Base-by-base conservation (phyloP, 768 basidiomycete species). In the Russula sp. region DNA sequence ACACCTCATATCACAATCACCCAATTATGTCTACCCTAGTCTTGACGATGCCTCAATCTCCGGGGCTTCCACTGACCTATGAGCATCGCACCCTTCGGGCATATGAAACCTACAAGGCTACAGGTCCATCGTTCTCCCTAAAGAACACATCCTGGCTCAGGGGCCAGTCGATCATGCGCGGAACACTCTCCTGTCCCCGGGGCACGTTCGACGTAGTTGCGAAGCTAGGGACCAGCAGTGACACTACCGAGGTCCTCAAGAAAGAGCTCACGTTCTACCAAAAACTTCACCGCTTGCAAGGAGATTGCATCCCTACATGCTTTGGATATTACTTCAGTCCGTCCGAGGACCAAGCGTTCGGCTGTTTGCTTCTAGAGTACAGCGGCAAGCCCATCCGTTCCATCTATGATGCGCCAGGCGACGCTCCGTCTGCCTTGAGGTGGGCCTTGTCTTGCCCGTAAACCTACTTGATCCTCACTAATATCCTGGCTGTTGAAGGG, bases 61-160 rank as follows among this genome's bases (percentile, higher is more conserved):
- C 50, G 9, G 62, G 14, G 7, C 35, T 37, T 27, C 62, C 62
- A 8, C 48, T 22, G 8, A 57, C 10, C 40, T 62, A 56, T 31
- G 61, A 62, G 35, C 62, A 63, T 22, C 62, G 56, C 42, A 63
- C 62, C 18, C 62, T 63, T 37, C 50, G 62, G 3, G 56, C 55
- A 6, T 22, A 51, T 11, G 62, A 63, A 16, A 22, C 55, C 2
- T n/a, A 47, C 55, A 63, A 53, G 6, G 50, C 50, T 6, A 8
- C 34, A 31, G 62, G 62, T 11, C 55, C 56, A 6, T 44, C 62
- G 3, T 52, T 57, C 18, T 49, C 49, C n/a, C 55, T 63, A 50
- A 45, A 47, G 22, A n/a, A 47, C 10, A 52, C 62, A 1, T 37
- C 56, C 5, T 63, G 62, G 62, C 50, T 57, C 39, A 52, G 62